Base-by-base conservation (phyloP, 768 basidiomycete genomes). In the Pseudohyphozyma bogoriensis region DNA sequence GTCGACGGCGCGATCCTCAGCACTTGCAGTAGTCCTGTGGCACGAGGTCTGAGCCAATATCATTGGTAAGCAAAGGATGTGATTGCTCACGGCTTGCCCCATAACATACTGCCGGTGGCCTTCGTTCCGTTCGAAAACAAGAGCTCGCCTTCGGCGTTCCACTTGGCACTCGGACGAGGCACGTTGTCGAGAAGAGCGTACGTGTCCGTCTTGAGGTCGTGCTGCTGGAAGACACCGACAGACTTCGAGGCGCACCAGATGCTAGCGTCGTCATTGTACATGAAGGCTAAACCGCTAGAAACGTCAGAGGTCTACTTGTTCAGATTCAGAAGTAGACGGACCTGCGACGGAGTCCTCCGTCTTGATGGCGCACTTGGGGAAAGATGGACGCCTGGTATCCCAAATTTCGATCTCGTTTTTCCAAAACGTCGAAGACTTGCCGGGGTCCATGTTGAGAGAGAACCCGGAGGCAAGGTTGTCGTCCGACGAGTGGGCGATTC, bases 401-500 rank as follows among this genome's bases (percentile, higher is more conserved):
- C 65, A 66, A 11, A 66, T 51, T 45, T 62, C 54, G 37, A 66
- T 58, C 65, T 66, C 65, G 31, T 63, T 66, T 53, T 66, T 66
- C 61, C 62, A 52, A 20, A 50, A 50, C 49, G 32, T 5, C 7
- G 15, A 28, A 22, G 49, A 12, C 24, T 33, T 50, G 28, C 15
- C n/a, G n/a, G 28, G 7, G n/a, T 50, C 26, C 15, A 33, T 13
- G 32, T 24, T 50, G n/a, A 24, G n/a, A 22, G 35, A 36, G 13
- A 35, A 52, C 26, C 35, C 24, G 22, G 11, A 32, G n/a, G 39
- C 35, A 10, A 18, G 16, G 10, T 36, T 13, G 4, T 36, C 51
- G 39, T 13, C 26, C 12, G 22, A n/a, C 0, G 29, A 26, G 12
- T 22, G 20, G 20, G 31, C 9, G 33, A 26, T 29, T 26, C 33